phyloP scores from a whole-genome alignment of 1,139 yeast genomes.

The Candida freyschussii region DNA sequence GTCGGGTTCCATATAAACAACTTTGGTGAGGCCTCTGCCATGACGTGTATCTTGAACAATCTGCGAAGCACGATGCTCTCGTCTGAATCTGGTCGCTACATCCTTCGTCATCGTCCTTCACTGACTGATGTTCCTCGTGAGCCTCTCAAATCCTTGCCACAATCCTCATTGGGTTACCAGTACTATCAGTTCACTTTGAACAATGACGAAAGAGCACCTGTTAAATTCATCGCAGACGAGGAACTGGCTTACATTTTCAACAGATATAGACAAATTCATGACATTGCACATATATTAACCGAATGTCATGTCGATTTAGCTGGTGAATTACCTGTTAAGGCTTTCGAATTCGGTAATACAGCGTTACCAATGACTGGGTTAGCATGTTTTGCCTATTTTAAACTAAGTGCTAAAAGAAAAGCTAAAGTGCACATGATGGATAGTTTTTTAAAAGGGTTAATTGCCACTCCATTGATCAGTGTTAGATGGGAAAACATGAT shows the following conservation, averaged over 20 bases:
- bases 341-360: slow-evolving; percentile 86
- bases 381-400: slow-evolving; percentile 79
- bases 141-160: slow-evolving; percentile 57
- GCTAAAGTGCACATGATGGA: slow-evolving; percentile 42
- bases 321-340: slow-evolving; percentile 92
- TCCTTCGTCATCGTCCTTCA: slow-evolving; percentile 75
- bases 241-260: slow-evolving; percentile 89
- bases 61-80: slow-evolving; percentile 70
- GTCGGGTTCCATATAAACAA: slow-evolving; percentile 64
- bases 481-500: slow-evolving; percentile 91
- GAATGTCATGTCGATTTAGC: slow-evolving; percentile 89
- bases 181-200: slow-evolving; percentile 86
- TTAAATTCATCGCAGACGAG: slow-evolving; percentile 80
- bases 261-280: slow-evolving; percentile 94
- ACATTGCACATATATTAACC: slow-evolving; percentile 89
- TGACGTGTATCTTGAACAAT: slow-evolving; percentile 56
- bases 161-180: slow-evolving; percentile 71
- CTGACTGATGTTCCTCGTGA: slow-evolving; percentile 71
- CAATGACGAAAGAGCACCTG: slow-evolving; percentile 91
- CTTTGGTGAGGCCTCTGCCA: slow-evolving; percentile 88
- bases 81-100: slow-evolving; percentile 71
- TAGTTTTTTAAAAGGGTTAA: slow-evolving; percentile 72
- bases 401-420: slow-evolving; percentile 51
- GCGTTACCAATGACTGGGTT: slow-evolving; percentile 96
- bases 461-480: slow-evolving; percentile 73